These are phyloP conservation scores for Wallacemonas sp. DNA, from an alignment of 208 protist genomes.

Conservation along the genomic window DNA sequence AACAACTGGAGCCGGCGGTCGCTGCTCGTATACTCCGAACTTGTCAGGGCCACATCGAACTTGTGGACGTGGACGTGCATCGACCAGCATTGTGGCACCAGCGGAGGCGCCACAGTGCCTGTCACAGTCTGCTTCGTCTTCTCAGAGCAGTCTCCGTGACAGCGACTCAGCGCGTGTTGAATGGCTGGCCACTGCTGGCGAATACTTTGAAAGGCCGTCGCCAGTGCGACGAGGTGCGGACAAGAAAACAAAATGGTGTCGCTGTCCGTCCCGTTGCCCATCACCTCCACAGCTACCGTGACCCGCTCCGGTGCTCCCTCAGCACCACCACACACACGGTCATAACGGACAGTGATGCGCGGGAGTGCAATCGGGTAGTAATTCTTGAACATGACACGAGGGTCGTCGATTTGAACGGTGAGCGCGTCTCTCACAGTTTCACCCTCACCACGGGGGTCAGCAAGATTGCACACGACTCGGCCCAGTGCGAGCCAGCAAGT, in stretches of 20 bases:
- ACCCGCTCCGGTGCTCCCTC: too few relatives aligned
- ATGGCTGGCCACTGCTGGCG: too few relatives aligned
- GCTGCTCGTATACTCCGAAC: conserved; percentile 8
- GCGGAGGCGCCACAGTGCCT: too few relatives aligned
- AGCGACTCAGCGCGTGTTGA: too few relatives aligned
- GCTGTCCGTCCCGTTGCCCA: too few relatives aligned
- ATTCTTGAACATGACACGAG: neutral
- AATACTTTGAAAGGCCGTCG: too few relatives aligned
- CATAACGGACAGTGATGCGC: neutral
- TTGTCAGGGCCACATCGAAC: neutral
- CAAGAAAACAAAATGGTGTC: neutral
- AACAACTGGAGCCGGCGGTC: neutral
- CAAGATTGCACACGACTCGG: neutral
- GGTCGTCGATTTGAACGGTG: neutral
- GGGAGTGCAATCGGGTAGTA: neutral
- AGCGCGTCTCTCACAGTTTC: neutral
- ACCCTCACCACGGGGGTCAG: neutral
- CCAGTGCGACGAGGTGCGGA: neutral
- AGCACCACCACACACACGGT: neutral
- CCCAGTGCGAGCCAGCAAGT: conserved; percentile 5
- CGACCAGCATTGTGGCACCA: too few relatives aligned
- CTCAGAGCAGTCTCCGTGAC: too few relatives aligned
- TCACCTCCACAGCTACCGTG: too few relatives aligned
- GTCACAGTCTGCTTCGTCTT: neutral
- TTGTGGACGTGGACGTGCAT: neutral